phyloP scores from a whole-genome alignment of 2,329 filamentous ascomycete genomes.

The Pseudogymnoascus sp. region DNA sequence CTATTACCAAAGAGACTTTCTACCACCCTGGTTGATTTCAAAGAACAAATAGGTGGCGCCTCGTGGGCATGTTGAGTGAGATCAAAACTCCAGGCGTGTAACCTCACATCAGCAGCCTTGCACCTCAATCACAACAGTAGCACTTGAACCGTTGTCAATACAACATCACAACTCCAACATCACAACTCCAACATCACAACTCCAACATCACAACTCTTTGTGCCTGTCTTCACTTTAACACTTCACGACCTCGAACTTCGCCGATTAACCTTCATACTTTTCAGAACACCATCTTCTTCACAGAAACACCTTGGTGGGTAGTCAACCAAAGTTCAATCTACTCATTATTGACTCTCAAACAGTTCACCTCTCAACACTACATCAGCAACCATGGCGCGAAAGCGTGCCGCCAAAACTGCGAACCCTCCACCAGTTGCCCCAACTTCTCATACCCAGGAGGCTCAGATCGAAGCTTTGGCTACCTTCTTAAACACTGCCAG shows the following conservation, averaged over 20 bases:
- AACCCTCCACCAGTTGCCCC: background rate
- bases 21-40: background rate
- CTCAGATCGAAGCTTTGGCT: background rate
- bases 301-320: background rate
- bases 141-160: background rate
- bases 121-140: background rate
- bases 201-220: background rate
- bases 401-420: background rate
- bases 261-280: background rate
- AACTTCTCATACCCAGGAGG: background rate
- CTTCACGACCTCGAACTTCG: background rate
- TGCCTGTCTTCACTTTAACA: background rate
- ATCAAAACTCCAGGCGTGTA: background rate
- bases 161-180: background rate
- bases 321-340: background rate
- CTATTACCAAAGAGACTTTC: background rate
- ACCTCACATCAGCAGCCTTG: background rate
- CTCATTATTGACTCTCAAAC: background rate
- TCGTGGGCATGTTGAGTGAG: background rate
- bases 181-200: background rate
- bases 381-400: background rate
- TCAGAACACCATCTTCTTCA: background rate
- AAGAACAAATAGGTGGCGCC: background rate
- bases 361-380: background rate
- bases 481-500: background rate